These are phyloP conservation scores for Kernera saxatilis DNA, from an alignment of 345 rosid genomes.

Conservation along the genomic window DNA sequence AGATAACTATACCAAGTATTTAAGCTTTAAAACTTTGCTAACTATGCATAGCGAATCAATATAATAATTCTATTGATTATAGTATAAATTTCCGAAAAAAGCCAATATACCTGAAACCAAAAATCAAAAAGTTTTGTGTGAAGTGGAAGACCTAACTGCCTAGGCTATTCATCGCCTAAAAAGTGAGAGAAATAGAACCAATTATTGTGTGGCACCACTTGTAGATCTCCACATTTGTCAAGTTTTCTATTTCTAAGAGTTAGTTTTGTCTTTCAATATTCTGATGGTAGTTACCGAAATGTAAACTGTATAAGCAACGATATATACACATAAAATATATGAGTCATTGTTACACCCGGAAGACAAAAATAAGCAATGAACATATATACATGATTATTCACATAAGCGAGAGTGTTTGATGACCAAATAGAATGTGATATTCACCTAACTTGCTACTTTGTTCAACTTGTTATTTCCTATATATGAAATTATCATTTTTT, in stretches of 20 bases:
- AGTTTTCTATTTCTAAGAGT: neutral
- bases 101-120: neutral
- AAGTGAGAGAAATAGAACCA: neutral
- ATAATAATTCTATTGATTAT: neutral
- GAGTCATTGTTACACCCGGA: neutral
- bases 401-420: neutral
- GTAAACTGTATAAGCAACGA: neutral
- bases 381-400: neutral
- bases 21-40: neutral
- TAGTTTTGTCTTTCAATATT: neutral
- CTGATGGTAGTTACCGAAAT: neutral
- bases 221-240: neutral
- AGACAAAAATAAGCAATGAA: no score
- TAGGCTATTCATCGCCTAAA: neutral
- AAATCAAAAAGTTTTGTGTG: neutral
- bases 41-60: neutral
- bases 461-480: neutral
- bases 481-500: neutral
- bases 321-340: neutral
- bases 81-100: neutral
- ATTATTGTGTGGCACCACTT: neutral
- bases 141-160: neutral
- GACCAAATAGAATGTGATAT: neutral
- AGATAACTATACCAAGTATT: no score
- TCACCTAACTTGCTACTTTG: conserved; percentile 5